phyloP scores from a whole-genome alignment of 108 stramenopile species.

The Conticribra weissflogii region DNA sequence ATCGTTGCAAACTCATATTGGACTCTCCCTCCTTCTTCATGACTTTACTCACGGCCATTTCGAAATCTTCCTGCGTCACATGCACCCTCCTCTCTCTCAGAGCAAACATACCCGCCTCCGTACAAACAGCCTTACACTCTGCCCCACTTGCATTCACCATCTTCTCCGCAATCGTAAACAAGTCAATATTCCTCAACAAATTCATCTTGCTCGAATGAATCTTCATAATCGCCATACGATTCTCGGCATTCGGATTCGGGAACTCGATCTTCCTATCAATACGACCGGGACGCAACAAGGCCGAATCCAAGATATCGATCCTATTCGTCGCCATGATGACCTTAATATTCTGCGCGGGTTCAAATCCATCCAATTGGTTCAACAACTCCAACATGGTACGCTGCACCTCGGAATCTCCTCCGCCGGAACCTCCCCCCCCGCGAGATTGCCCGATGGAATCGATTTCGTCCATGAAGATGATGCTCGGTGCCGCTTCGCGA shows the following conservation, averaged over 20 bases:
- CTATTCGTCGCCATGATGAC: constrained; percentile 98
- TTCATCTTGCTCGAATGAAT: constrained; percentile 99
- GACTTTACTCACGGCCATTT: constrained; percentile 99
- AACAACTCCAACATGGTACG: constrained; percentile 99
- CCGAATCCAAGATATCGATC: constrained; percentile 97
- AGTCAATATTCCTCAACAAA: constrained; percentile 94
- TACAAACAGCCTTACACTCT: constrained; percentile 99
- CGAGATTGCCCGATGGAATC: constrained; percentile 96
- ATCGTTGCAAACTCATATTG: constrained; percentile 94
- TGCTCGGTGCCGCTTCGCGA: constrained; percentile 97
- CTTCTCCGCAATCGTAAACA: constrained; percentile 92
- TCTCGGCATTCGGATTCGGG: constrained; percentile 91
- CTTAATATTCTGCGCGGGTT: constrained; percentile 99
- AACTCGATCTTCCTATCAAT: constrained; percentile 99
- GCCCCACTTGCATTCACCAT: constrained; percentile 96
- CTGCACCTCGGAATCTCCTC: constrained; percentile 98
- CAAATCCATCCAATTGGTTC: constrained; percentile 99
- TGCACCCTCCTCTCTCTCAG: constrained; percentile 97
- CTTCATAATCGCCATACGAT: constrained; percentile 90
- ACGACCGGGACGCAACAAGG: constrained; percentile 92
- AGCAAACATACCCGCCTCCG: constrained; percentile 99
- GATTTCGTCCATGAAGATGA: constrained; percentile 99
- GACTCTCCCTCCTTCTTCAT: constrained; percentile 99
- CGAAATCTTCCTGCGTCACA: constrained; percentile 99
- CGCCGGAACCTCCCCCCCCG: constrained; percentile 78